phyloP scores from a whole-genome alignment of 2,329 filamentous ascomycete genomes.

The Geosmithia morbida region DNA sequence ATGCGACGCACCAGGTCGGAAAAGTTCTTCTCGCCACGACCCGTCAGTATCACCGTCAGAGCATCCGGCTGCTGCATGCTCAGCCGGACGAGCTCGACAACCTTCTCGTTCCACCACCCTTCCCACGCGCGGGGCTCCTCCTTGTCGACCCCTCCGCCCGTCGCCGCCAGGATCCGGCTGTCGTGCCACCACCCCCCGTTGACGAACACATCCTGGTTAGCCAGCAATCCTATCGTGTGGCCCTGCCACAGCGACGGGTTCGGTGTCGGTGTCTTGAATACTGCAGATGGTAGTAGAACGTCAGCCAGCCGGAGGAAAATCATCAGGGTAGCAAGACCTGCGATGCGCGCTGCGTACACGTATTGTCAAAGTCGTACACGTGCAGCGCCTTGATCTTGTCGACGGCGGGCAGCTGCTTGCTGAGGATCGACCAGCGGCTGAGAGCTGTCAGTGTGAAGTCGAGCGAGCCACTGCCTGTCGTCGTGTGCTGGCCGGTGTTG shows the following conservation, averaged over 20 bases:
- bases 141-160: conserved; percentile 65
- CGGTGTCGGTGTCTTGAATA: conserved; percentile 83
- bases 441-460: conserved; percentile 55
- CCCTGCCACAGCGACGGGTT: conserved; percentile 80
- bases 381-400: conserved; percentile 67
- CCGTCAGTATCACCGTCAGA: conserved; percentile 75
- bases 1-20: conserved; percentile 71
- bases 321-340: not conserved
- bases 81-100: conserved; percentile 66
- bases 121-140: conserved; percentile 79
- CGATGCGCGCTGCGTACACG: conserved; percentile 40
- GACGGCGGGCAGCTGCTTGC: conserved; percentile 54
- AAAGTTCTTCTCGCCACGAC: conserved; percentile 66
- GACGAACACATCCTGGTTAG: conserved; percentile 59
- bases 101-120: conserved; percentile 93
- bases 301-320: not conserved
- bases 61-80: conserved; percentile 76
- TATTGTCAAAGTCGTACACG: conserved; percentile 98
- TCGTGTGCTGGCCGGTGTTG: conserved; percentile 2
- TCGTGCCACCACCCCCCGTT: conserved; percentile 98
- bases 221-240: conserved; percentile 61
- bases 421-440: conserved; percentile 70
- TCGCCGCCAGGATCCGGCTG: conserved; percentile 67
- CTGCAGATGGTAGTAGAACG: conserved; percentile 23
- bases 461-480: conserved; percentile 5